Percentiles rank a stretch among this genome's conserved stretches.
These are phyloP conservation scores for Auriscalpium microsporum DNA, from an alignment of 768 basidiomycete species.

Conservation along the genomic window DNA sequence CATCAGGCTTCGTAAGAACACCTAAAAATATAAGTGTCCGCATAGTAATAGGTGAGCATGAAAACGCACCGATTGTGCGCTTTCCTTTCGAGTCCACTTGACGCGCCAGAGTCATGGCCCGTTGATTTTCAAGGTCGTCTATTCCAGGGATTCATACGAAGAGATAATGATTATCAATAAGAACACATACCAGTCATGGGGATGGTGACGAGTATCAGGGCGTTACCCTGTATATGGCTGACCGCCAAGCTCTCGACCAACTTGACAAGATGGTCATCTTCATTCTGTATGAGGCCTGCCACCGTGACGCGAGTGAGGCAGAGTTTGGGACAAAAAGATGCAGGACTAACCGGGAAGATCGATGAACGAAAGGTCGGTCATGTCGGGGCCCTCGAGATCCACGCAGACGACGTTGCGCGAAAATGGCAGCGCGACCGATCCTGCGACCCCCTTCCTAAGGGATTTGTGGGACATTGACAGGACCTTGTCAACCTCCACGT, in stretches of 20 bases:
- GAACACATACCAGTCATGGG: conserved; percentile 43
- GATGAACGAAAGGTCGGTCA: conserved; percentile 20
- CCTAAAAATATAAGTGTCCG: conserved; percentile 20
- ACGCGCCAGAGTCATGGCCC: conserved; percentile 39
- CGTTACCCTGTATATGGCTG: conserved; percentile 42
- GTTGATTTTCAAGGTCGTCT: conserved; percentile 57
- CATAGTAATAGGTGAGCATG: neutral
- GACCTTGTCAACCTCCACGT: conserved; percentile 20
- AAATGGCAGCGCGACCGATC: conserved; percentile 10
- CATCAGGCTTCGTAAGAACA: conserved; percentile 45
- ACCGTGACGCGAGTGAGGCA: conserved; percentile 46
- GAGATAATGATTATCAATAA: neutral
- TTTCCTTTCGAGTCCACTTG: conserved; percentile 37
- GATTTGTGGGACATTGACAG: conserved; percentile 1
- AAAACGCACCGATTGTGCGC: conserved; percentile 41
- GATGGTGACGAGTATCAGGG: conserved; percentile 44
- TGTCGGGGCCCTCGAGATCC: conserved; percentile 18
- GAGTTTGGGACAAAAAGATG: neutral
- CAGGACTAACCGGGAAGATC: conserved; percentile 18
- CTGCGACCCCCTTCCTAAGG: neutral
- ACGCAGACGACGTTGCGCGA: conserved; percentile 22
- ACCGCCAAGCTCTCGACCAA: conserved; percentile 42
- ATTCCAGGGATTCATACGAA: neutral
- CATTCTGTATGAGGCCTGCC: conserved; percentile 43
- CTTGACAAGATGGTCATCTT: conserved; percentile 30